Evolutionary conservation across 1,284 basidiomycete species (phyloP), one percentile per base, ranked within the genome.

Genomic region (Ustilago shanxiensis): DNA sequence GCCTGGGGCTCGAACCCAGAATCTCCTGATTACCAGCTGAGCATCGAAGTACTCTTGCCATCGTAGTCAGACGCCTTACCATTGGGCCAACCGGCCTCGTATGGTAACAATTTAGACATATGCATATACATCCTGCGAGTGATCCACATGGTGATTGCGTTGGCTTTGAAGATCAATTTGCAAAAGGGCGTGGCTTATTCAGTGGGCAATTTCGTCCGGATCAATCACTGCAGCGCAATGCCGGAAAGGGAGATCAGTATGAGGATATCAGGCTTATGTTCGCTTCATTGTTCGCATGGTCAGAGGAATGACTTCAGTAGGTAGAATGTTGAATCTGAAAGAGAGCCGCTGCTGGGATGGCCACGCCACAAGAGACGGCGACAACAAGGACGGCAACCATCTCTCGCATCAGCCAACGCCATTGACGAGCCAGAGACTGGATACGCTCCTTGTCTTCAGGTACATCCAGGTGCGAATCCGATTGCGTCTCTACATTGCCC

Each of bases 41-140:
- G 41, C 39, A 59, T 11, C 2, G 29, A 24, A 20, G 56, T 26
- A 39, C 24, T 22, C 6, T 5, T 10, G 29, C 55, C 14, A 16
- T 77, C 75, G 75, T 77, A 77, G 75, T 77, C 75, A 77, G 75
- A 77, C 75, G 75, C 75, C 75, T 77, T 77, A 77, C 75, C 75
- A 77, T 77, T 77, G 75, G 75, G 75, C 75, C 75, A 77, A 77
- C 75, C 75, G 66, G 75, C 75, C 75, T n/a, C n/a, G n/a, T n/a
- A n/a, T n/a, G n/a, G n/a, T n/a, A n/a, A n/a, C n/a, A n/a, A n/a
- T n/a, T n/a, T n/a, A n/a, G n/a, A n/a, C n/a, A n/a, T n/a, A n/a
- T n/a, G n/a, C n/a, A n/a, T n/a, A n/a, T n/a, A n/a, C n/a, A n/a
- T n/a, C n/a, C n/a, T n/a, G n/a, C n/a, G n/a, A n/a, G n/a, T n/a